phyloP scores from a whole-genome alignment of 2,329 filamentous ascomycete genomes.

The Scopulariopsis brevicaulis region DNA sequence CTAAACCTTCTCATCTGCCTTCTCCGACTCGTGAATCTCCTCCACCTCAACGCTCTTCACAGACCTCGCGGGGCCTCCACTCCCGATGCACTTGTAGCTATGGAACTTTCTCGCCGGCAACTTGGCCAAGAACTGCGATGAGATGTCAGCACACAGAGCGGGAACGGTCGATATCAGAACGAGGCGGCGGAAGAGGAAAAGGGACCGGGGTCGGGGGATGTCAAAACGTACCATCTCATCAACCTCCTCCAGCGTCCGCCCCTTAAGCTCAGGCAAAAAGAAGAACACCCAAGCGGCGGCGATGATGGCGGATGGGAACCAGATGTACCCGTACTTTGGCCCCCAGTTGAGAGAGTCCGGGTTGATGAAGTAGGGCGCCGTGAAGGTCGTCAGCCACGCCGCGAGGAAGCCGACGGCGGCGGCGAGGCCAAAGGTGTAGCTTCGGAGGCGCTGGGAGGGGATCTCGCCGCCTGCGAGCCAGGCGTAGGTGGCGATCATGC shows the following conservation, averaged over 20 bases:
- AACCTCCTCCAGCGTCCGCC: conserved; percentile 10
- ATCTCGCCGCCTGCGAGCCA: conserved; percentile 41
- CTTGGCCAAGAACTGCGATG: conserved; percentile 6
- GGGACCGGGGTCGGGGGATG: background rate
- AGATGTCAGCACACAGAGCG: background rate
- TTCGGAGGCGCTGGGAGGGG: conserved; percentile 37
- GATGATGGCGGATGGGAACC: conserved; percentile 20
- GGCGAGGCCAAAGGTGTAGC: conserved; percentile 37
- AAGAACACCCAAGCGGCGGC: conserved; percentile 5
- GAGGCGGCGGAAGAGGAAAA: too few species aligned
- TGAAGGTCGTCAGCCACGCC: conserved; percentile 40
- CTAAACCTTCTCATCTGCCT: background rate
- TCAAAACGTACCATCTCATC: conserved; percentile 7
- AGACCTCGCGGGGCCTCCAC: background rate
- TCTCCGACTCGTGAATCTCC: background rate
- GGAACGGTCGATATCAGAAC: too few species aligned
- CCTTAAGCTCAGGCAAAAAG: conserved; percentile 6
- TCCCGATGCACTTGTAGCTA: conserved; percentile 2
- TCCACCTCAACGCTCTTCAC: background rate
- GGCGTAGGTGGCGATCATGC: conserved; percentile 36
- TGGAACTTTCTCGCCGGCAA: conserved; percentile 5
- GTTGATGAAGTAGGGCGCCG: conserved; percentile 43
- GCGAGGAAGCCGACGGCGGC: conserved; percentile 35
- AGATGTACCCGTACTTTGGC: conserved; percentile 39
- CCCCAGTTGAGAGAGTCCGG: conserved; percentile 36